phyloP scores from a whole-genome alignment of 78 protist species.

The Dictyostelium citrinum region DNA sequence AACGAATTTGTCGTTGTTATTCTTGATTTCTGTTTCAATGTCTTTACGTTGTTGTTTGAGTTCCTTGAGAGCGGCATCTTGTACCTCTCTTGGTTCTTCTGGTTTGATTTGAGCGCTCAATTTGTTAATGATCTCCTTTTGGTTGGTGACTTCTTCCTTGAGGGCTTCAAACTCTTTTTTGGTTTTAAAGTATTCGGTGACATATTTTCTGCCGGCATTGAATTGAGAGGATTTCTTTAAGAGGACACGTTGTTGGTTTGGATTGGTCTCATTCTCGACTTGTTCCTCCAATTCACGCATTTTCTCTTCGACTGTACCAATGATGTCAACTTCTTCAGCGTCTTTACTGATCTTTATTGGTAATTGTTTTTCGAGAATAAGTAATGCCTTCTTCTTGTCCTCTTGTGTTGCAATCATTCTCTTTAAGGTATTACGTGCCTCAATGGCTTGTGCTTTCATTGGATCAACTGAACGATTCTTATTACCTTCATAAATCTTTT shows the following conservation, averaged over 20 bases:
- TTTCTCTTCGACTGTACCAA: background rate
- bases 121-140: background rate
- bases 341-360: constrained; percentile 7
- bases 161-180: background rate
- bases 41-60: constrained; percentile 2
- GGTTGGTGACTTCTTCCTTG: background rate
- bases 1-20: background rate
- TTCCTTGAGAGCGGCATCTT: background rate
- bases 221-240: background rate
- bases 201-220: background rate
- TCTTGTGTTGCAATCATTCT: constrained; percentile 7
- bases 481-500: background rate
- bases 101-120: background rate
- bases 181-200: background rate
- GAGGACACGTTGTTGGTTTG: background rate
- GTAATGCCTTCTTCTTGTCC: background rate
- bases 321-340: background rate
- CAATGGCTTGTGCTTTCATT: background rate
- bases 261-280: constrained; percentile 10
- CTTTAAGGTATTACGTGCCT: background rate
- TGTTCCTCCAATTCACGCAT: constrained; percentile 1
- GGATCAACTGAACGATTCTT: background rate
- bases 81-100: background rate
- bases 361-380: background rate
- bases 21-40: background rate